A percentile compares a stretch with the other conserved stretches of the same genome.
phyloP scores from a whole-genome alignment of 257 asterid species.

The Solanum clarkiae region DNA sequence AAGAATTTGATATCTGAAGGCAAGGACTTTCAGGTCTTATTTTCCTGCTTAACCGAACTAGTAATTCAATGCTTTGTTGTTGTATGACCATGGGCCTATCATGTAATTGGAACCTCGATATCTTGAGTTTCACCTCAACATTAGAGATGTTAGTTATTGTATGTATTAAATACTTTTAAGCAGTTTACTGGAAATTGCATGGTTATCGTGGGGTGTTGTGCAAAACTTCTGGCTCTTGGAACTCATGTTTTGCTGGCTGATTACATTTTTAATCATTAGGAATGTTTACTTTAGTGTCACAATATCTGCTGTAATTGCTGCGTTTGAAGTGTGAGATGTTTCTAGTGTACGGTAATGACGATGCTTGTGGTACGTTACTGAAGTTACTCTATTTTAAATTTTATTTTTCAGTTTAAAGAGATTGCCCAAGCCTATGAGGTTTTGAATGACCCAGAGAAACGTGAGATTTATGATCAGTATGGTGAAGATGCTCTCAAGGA shows the following conservation, averaged over 20 bases:
- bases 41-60: background rate
- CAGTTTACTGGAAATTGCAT: background rate
- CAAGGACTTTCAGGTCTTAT: background rate
- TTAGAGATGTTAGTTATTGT: background rate
- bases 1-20: background rate
- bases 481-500: conserved; percentile 18
- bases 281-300: background rate
- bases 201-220: background rate
- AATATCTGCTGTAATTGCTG: background rate
- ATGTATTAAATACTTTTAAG: background rate
- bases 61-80: background rate
- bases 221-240: background rate
- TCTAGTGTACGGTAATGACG: background rate
- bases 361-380: background rate
- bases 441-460: conserved; percentile 7
- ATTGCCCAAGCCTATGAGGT: conserved; percentile 14
- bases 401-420: conserved; percentile 9
- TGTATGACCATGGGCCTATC: background rate
- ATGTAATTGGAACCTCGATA: background rate
- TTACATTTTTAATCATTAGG: background rate
- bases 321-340: background rate
- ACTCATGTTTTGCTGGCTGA: background rate
- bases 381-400: background rate
- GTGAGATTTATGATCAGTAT: conserved; percentile 16
- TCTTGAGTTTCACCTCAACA: background rate